Conservation (phyloP, 2,329 filamentous ascomycete species). For the Microdochium paspali region DNA sequence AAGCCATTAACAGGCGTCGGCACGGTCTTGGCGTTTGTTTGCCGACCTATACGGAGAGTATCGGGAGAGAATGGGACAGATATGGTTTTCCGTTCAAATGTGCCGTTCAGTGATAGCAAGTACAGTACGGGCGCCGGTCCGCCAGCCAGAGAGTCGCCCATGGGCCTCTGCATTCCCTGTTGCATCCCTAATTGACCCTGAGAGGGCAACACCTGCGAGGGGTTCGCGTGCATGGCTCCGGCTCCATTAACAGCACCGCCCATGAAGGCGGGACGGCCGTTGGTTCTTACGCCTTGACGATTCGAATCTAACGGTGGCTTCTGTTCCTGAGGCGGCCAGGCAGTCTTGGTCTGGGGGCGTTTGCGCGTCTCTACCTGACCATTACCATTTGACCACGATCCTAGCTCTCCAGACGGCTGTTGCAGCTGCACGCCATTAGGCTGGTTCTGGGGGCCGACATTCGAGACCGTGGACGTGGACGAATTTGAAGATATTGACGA, state of each 20-base stretch:
- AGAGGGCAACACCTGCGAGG: conserved; percentile 25
- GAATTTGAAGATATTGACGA: conserved; percentile 68
- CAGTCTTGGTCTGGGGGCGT: conserved; percentile 37
- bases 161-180: conserved; percentile 51
- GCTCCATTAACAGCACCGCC: conserved; percentile 33
- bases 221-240: conserved; percentile 24
- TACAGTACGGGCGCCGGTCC: conserved; percentile 72
- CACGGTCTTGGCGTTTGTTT: conserved; percentile 94
- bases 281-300: conserved; percentile 25
- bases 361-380: conserved; percentile 28
- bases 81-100: conserved; percentile 95
- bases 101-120: conserved; percentile 84
- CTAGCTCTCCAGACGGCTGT: conserved; percentile 32
- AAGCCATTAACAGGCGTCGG: conserved; percentile 88
- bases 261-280: conserved; percentile 16
- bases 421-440: conserved; percentile 49
- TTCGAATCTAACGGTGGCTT: conserved; percentile 38
- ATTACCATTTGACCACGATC: conserved; percentile 37
- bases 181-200: conserved; percentile 28
- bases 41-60: conserved; percentile 84
- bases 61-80: conserved; percentile 89
- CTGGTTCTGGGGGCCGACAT: conserved; percentile 40
- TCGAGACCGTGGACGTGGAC: conserved; percentile 54
- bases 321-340: conserved; percentile 39
- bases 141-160: conserved; percentile 50